A percentile compares a stretch with the other conserved stretches of the same genome.
phyloP scores from a whole-genome alignment of 371 early-diverging fungal species.

The Cokeromyces recurvatus region DNA sequence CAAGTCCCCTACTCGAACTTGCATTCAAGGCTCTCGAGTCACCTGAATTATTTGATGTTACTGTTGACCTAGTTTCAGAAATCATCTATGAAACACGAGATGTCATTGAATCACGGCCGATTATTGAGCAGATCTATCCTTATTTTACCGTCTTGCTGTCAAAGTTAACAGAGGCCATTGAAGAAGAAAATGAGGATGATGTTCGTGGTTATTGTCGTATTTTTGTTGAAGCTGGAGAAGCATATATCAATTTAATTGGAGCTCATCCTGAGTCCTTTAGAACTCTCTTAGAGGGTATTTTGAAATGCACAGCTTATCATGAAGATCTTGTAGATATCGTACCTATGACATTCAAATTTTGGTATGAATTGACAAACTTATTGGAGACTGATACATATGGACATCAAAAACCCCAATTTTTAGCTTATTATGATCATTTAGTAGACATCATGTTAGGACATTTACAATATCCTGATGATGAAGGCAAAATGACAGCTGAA shows the following conservation, averaged over 20 bases:
- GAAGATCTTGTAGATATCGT: constrained; percentile 61
- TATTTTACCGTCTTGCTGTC: constrained; percentile 46
- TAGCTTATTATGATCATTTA: constrained; percentile 62
- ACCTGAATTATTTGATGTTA: constrained; percentile 74
- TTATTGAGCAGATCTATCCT: constrained; percentile 66
- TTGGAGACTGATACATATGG: constrained; percentile 48
- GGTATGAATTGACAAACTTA: constrained; percentile 74
- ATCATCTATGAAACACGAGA: constrained; percentile 76
- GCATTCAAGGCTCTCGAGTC: constrained; percentile 72
- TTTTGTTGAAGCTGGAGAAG: constrained; percentile 83
- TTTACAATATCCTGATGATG: constrained; percentile 74
- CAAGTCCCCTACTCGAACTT: constrained; percentile 67
- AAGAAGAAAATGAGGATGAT: constrained; percentile 34
- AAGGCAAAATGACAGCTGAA: constrained; percentile 69
- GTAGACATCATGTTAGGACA: constrained; percentile 82
- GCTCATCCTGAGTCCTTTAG: constrained; percentile 57
- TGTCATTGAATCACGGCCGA: constrained; percentile 40
- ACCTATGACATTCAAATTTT: constrained; percentile 80
- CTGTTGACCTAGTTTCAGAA: constrained; percentile 80
- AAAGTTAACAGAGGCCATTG: constrained; percentile 40
- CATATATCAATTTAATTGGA: constrained; percentile 72
- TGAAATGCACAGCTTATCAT: constrained; percentile 63
- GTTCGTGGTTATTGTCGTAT: constrained; percentile 76
- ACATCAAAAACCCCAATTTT: constrained; percentile 44
- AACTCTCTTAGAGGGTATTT: constrained; percentile 71